Percentiles rank a stretch among this genome's conserved stretches.
These are phyloP conservation scores for Metroxylon sagu DNA, from an alignment of 176 grass and related monocot genomes.

Conservation along the genomic window DNA sequence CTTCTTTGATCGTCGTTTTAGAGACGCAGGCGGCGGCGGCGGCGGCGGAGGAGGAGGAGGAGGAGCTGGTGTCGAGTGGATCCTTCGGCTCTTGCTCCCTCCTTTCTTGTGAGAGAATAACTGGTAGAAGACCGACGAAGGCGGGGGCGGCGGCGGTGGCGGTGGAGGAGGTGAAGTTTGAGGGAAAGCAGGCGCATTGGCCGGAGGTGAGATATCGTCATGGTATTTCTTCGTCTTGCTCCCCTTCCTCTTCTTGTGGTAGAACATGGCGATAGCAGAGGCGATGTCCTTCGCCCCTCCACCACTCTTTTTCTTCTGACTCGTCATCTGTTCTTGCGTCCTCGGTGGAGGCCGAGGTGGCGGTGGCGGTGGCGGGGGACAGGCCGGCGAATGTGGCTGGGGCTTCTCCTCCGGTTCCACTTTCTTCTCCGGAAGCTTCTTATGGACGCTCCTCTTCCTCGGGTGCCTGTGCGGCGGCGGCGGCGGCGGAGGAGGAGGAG, in stretches of 20 bases:
- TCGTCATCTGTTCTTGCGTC: constrained; percentile 22
- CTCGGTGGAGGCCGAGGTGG: constrained; percentile 28
- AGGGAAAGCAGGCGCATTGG: constrained; percentile 17
- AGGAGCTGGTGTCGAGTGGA: constrained; percentile 34
- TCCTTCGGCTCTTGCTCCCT: constrained; percentile 55
- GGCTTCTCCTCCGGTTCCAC: constrained; percentile 15
- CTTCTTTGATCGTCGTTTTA: constrained; percentile 31
- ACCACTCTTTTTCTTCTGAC: constrained; percentile 62
- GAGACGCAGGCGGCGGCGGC: constrained; percentile 34
- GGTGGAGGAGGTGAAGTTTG: constrained; percentile 15
- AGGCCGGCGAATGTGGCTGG: background rate
- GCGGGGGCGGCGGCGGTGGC: constrained; percentile 40
- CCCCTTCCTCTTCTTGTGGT: constrained; percentile 77
- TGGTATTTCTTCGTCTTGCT: constrained; percentile 50
- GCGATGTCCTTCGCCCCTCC: constrained; percentile 84
- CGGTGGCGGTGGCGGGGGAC: constrained; percentile 38
- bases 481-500: background rate
- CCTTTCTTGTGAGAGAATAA: constrained; percentile 60
- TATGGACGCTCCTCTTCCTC: constrained; percentile 30
- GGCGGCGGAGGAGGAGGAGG: constrained; percentile 18
- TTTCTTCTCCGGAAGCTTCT: constrained; percentile 34
- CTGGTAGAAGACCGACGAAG: constrained; percentile 59
- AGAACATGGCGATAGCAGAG: constrained; percentile 72
- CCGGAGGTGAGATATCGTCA: constrained; percentile 34
- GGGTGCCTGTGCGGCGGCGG: no score